Evolutionary conservation across 768 basidiomycete species (phyloP).

Genomic region (Mycena indigotica): DNA sequence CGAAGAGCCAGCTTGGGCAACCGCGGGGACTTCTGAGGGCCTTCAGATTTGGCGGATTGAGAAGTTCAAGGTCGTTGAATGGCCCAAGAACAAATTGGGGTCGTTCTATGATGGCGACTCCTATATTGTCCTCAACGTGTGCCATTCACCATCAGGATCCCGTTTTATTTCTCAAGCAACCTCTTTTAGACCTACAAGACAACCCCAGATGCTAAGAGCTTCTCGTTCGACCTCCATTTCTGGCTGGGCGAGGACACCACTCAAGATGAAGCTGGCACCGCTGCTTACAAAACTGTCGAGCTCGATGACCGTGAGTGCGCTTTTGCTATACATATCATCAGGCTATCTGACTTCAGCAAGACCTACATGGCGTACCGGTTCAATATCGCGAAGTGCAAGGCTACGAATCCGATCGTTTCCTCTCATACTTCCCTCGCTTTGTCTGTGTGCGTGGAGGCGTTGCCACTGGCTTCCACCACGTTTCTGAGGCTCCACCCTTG

Average conservation of each 20-base stretch:
- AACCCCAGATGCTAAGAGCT: constrained; percentile 44
- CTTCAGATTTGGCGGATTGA: constrained; percentile 63
- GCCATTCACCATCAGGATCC: no score
- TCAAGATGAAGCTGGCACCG: constrained; percentile 64
- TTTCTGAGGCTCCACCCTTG: constrained; percentile 44
- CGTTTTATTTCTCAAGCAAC: no score
- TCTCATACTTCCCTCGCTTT: constrained; percentile 54
- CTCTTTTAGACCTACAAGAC: constrained; percentile 57
- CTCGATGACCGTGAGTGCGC: constrained; percentile 58
- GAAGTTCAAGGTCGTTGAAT: constrained; percentile 54
- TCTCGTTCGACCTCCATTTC: constrained; percentile 65
- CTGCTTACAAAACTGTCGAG: constrained; percentile 69
- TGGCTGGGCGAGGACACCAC: constrained; percentile 63
- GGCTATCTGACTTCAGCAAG: constrained; percentile 29
- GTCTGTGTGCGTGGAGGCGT: constrained; percentile 49
- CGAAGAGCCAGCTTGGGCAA: constrained; percentile 52
- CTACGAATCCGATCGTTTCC: constrained; percentile 54
- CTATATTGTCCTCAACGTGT: constrained; percentile 64
- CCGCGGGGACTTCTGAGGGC: constrained; percentile 44
- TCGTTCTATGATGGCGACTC: constrained; percentile 68
- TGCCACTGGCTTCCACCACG: constrained; percentile 55
- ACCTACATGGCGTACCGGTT: constrained; percentile 56
- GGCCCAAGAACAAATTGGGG: constrained; percentile 54
- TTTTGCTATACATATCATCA: not conserved
- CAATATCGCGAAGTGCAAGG: constrained; percentile 66